Conservation (phyloP, 768 basidiomycete species). For the Russula emetica region DNA sequence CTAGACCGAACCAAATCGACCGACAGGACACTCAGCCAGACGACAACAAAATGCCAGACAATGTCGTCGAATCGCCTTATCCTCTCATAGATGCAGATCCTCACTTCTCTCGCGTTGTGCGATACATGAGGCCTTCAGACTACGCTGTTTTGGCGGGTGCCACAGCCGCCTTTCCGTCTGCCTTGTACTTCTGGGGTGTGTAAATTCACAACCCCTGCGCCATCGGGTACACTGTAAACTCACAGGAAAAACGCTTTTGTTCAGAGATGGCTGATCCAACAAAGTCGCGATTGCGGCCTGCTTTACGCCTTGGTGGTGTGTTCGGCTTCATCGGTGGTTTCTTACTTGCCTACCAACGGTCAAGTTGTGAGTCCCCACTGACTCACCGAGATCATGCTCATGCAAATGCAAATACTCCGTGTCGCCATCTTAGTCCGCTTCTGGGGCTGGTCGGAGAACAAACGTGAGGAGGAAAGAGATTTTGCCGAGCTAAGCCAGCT, state of each 20-base stretch:
- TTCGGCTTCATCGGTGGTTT: slow-evolving; percentile 90
- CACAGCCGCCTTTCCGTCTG: slow-evolving; percentile 78
- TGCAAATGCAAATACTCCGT: neutral
- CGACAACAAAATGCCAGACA: slow-evolving; percentile 44
- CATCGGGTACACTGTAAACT: slow-evolving; percentile 22
- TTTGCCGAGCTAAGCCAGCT: slow-evolving; percentile 71
- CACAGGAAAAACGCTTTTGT: slow-evolving; percentile 24
- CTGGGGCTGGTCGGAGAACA: slow-evolving; percentile 93
- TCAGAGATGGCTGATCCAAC: slow-evolving; percentile 47
- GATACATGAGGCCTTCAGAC: slow-evolving; percentile 86
- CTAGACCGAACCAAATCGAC: neutral
- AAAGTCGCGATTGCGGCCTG: slow-evolving; percentile 38
- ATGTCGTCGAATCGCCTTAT: slow-evolving; percentile 60
- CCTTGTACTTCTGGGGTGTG: slow-evolving; percentile 75
- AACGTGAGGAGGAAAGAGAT: slow-evolving; percentile 74
- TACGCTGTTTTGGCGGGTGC: slow-evolving; percentile 78
- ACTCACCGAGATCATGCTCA: slow-evolving; percentile 15
- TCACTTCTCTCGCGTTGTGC: slow-evolving; percentile 77
- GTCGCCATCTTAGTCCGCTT: slow-evolving; percentile 60
- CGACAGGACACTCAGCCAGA: neutral
- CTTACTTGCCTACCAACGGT: slow-evolving; percentile 87
- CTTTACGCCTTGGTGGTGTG: slow-evolving; percentile 56
- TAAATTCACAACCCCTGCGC: slow-evolving; percentile 18
- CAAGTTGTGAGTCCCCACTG: slow-evolving; percentile 58
- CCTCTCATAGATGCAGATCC: slow-evolving; percentile 95